Evolutionary conservation across 768 basidiomycete genomes (phyloP).

Genomic region (Kondoa subrosea): DNA sequence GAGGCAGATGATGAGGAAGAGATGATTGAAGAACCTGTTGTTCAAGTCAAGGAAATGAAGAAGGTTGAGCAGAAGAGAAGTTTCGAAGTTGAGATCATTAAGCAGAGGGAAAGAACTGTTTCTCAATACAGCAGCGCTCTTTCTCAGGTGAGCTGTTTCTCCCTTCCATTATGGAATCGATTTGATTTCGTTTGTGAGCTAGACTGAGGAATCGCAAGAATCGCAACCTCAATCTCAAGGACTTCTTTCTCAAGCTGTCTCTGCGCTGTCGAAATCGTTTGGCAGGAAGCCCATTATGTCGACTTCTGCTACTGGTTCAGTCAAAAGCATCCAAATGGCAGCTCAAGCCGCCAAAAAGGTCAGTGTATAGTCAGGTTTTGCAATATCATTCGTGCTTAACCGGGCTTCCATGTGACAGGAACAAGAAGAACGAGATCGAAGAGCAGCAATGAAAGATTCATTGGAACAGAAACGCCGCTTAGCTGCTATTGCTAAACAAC

Average conservation of each 20-base stretch:
- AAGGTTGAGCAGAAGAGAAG: too few species aligned
- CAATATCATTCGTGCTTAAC: not conserved
- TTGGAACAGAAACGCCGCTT: conserved; percentile 58
- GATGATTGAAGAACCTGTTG: too few species aligned
- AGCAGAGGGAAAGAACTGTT: too few species aligned
- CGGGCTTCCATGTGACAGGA: conserved; percentile 40
- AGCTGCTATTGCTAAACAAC: conserved; percentile 54
- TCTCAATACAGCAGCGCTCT: too few species aligned
- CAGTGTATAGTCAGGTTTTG: conserved; percentile 18
- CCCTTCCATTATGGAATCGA: too few species aligned
- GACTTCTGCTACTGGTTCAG: conserved; percentile 36
- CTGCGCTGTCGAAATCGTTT: not conserved
- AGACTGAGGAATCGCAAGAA: too few species aligned
- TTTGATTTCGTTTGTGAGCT: too few species aligned
- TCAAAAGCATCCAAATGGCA: conserved; percentile 67
- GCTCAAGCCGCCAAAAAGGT: conserved; percentile 80
- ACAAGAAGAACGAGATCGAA: conserved; percentile 73
- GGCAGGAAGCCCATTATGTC: not conserved
- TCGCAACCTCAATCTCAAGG: too few species aligned
- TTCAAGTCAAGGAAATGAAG: too few species aligned
- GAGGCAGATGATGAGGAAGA: too few species aligned
- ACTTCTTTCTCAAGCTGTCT: not conserved
- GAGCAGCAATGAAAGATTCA: conserved; percentile 55
- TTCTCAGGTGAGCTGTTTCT: too few species aligned
- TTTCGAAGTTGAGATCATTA: too few species aligned